These are phyloP conservation scores for Beta macrorhiza DNA, from an alignment of 179 eudicot species.

Conservation along the genomic window DNA sequence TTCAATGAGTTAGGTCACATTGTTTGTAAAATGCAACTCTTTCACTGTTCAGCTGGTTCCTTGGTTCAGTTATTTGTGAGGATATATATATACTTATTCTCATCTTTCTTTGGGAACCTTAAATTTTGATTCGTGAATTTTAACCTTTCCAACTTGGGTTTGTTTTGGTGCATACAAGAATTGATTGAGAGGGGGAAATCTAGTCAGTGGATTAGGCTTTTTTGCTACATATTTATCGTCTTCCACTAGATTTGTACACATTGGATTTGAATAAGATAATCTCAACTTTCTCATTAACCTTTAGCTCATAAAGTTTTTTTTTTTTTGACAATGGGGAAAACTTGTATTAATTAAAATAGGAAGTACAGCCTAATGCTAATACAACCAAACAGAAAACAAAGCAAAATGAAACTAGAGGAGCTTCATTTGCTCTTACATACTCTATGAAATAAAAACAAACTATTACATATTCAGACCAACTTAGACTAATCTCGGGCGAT, in stretches of 20 bases:
- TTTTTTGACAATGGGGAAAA: too few relatives aligned
- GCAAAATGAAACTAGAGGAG: too few relatives aligned
- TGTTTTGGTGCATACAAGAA: not conserved
- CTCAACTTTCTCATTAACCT: not conserved
- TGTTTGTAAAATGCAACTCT: slow-evolving; percentile 19
- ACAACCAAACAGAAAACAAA: too few relatives aligned
- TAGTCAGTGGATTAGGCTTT: not conserved
- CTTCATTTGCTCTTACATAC: too few relatives aligned
- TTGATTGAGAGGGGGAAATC: not conserved
- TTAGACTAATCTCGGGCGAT: too few relatives aligned
- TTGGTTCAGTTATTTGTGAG: not conserved
- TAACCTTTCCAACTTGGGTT: not conserved
- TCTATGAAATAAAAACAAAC: too few relatives aligned
- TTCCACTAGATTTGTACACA: not conserved
- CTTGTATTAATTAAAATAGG: too few relatives aligned
- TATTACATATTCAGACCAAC: too few relatives aligned
- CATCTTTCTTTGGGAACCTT: too few relatives aligned
- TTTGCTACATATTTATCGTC: not conserved
- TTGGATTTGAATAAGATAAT: not conserved
- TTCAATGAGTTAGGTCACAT: slow-evolving; percentile 4
- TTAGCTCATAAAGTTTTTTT: not conserved
- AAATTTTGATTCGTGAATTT: too few relatives aligned
- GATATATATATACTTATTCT: not conserved
- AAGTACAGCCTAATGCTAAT: too few relatives aligned
- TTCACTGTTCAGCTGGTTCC: not conserved